Conservation (phyloP, 148 eudicot species). For the Chenopodium formosanum region DNA sequence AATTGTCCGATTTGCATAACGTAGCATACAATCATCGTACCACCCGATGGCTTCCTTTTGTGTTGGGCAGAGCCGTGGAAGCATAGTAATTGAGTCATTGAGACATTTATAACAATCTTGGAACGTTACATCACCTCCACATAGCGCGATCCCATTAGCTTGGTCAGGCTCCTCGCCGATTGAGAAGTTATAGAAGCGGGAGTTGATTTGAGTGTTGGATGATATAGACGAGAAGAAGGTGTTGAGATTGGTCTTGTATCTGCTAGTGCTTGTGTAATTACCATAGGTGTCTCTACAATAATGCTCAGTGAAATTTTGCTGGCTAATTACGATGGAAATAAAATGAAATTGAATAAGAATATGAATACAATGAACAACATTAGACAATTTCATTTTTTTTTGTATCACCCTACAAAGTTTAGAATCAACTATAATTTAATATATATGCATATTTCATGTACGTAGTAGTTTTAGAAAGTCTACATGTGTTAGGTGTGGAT, state of each 20-base stretch:
- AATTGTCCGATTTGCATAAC: constrained; percentile 13
- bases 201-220: neutral
- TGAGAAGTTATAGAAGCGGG: constrained; percentile 10
- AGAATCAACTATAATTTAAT: too few relatives aligned
- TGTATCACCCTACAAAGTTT: too few relatives aligned
- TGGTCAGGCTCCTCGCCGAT: constrained; percentile 18
- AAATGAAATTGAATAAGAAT: neutral
- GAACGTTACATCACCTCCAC: constrained; percentile 30
- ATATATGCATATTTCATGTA: too few relatives aligned
- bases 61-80: constrained; percentile 26
- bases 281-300: neutral
- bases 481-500: too few relatives aligned
- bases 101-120: constrained; percentile 30
- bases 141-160: constrained; percentile 31
- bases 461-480: too few relatives aligned
- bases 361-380: neutral
- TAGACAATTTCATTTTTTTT: neutral
- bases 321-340: neutral
- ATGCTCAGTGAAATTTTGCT: too few relatives aligned
- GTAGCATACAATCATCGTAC: constrained; percentile 34
- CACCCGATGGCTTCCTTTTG: constrained; percentile 37
- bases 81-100: constrained; percentile 5
- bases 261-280: constrained; percentile 2
- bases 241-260: constrained; percentile 13
- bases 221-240: neutral